A percentile compares a stretch with the other conserved stretches of the same genome.
These are phyloP conservation scores for Carpinus fangiana DNA, from an alignment of 306 rosid genomes.

Conservation along the genomic window DNA sequence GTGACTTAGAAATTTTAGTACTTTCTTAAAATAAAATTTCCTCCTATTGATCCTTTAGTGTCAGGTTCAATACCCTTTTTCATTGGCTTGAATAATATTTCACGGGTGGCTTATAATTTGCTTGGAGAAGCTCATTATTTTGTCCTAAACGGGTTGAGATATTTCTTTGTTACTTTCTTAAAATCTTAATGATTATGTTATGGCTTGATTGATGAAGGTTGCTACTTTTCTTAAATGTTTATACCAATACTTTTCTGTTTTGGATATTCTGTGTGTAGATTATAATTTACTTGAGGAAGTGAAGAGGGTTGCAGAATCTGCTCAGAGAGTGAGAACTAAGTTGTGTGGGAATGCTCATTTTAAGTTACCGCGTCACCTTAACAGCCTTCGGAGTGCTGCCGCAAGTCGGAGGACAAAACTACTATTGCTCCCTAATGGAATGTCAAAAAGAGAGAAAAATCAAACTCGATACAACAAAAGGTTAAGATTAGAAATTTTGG, in stretches of 20 bases:
- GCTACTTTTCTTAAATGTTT: background rate
- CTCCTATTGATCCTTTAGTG: background rate
- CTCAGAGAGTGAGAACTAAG: slow-evolving; percentile 67
- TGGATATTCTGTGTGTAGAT: slow-evolving; percentile 42
- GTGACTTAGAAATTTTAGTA: background rate
- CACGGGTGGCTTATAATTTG: background rate
- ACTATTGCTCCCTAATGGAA: slow-evolving; percentile 69
- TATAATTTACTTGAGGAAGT: slow-evolving; percentile 83
- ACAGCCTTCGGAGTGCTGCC: slow-evolving; percentile 54
- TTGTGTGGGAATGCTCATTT: slow-evolving; percentile 47
- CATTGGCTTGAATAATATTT: background rate
- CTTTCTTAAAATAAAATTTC: too few species aligned
- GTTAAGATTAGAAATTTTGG: slow-evolving; percentile 36
- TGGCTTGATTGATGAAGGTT: slow-evolving; percentile 7
- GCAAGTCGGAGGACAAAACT: slow-evolving; percentile 62
- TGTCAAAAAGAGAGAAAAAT: slow-evolving; percentile 80
- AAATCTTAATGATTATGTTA: background rate
- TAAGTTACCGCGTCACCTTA: slow-evolving; percentile 57
- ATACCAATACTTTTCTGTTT: background rate
- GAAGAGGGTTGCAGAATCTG: slow-evolving; percentile 85
- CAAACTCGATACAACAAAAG: slow-evolving; percentile 66
- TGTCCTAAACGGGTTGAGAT: background rate
- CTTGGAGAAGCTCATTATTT: background rate
- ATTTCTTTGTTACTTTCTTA: background rate
- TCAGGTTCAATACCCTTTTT: background rate